Percentiles rank a stretch among this genome's conserved stretches.
Conservation (phyloP, 208 protist species). For the Novymonas esmeraldas region DNA sequence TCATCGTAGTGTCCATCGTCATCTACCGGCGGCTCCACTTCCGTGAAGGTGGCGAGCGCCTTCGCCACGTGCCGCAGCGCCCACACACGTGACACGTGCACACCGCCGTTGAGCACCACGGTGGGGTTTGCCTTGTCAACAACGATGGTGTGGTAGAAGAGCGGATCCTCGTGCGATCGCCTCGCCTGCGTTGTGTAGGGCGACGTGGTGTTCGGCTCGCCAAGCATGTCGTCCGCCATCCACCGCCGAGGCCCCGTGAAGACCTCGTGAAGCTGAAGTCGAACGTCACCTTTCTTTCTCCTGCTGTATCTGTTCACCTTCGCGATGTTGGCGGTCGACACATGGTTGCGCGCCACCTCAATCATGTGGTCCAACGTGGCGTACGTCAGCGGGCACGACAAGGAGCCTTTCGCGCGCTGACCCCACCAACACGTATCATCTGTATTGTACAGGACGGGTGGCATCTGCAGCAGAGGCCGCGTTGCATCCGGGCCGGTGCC, state of each 20-base stretch:
- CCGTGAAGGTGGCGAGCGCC: constrained; percentile 16
- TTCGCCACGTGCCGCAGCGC: constrained; percentile 23
- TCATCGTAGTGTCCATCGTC: constrained; percentile 14
- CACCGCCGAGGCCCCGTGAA: constrained; percentile 7
- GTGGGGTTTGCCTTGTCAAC: constrained; percentile 16
- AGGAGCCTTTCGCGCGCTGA: constrained; percentile 21
- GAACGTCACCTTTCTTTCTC: too few relatives aligned
- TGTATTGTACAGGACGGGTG: constrained; percentile 43
- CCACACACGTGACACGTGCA: constrained; percentile 42
- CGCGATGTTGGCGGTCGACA: constrained; percentile 8
- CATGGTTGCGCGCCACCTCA: constrained; percentile 28
- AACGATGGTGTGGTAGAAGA: constrained; percentile 29
- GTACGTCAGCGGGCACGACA: constrained; percentile 29
- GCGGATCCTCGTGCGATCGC: constrained; percentile 11
- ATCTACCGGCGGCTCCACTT: constrained; percentile 18
- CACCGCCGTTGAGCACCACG: constrained; percentile 32
- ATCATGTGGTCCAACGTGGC: constrained; percentile 37
- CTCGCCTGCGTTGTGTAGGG: constrained; percentile 5
- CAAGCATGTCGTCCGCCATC: constrained; percentile 23
- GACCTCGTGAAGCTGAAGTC: neutral
- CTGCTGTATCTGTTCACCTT: constrained; percentile 1
- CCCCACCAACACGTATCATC: constrained; percentile 38
- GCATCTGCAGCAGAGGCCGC: constrained; percentile 34
- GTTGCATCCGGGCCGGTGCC: neutral
- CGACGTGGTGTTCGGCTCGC: neutral